A percentile compares a stretch with the other conserved stretches of the same genome.
Conservation (phyloP, 371 early-diverging fungal species). For the Chytridium lagenaria region DNA sequence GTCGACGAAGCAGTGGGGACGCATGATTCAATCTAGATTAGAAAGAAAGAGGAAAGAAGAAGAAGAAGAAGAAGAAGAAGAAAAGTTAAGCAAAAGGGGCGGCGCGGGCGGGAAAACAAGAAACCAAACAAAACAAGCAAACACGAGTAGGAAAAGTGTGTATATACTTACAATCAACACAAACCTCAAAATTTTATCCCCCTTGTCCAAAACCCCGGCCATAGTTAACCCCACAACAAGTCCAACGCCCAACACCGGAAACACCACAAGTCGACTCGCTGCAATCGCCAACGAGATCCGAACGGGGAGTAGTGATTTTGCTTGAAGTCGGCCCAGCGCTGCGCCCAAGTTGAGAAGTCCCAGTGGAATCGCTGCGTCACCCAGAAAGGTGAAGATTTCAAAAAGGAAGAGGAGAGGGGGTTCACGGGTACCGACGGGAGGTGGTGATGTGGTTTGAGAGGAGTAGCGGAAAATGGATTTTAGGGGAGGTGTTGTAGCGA, state of each 20-base stretch:
- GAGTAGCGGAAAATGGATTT: constrained; percentile 46
- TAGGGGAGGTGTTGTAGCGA: constrained; percentile 51
- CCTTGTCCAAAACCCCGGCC: constrained; percentile 27
- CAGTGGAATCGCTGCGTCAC: constrained; percentile 58
- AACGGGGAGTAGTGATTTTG: constrained; percentile 22
- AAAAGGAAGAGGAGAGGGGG: constrained; percentile 60
- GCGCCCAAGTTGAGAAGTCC: constrained; percentile 62
- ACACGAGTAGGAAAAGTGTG: too few species aligned
- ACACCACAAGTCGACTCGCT: constrained; percentile 48
- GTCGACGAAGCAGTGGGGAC: constrained; percentile 43
- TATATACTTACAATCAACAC: constrained; percentile 58
- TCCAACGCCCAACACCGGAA: constrained; percentile 54
- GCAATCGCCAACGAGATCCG: constrained; percentile 47
- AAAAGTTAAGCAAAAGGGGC: neutral
- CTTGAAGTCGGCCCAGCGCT: constrained; percentile 53
- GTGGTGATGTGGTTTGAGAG: constrained; percentile 23
- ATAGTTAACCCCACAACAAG: constrained; percentile 41
- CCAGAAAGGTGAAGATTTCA: constrained; percentile 54
- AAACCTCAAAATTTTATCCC: constrained; percentile 60
- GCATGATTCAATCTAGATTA: constrained; percentile 39
- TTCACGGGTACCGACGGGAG: constrained; percentile 31
- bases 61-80: neutral
- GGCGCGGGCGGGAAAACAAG: neutral
- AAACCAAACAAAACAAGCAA: neutral
- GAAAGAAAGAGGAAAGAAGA: neutral